Evolutionary conservation across 2,329 filamentous ascomycete genomes (phyloP), one percentile per base, ranked within the genome.

Genomic region (Aspergillus sp.): DNA sequence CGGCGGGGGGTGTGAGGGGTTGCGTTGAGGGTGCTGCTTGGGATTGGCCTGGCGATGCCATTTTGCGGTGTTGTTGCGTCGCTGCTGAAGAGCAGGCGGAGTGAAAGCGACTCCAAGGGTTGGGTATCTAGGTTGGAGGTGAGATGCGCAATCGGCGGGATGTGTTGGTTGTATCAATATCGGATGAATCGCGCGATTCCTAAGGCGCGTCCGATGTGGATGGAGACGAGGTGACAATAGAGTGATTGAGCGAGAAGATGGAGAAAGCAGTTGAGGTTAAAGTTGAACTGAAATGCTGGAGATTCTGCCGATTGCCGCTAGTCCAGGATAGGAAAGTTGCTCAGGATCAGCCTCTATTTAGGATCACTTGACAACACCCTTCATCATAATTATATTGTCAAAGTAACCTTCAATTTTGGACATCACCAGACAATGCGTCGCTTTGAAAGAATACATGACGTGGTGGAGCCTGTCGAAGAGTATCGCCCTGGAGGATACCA

Each of bases 1-100:
- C 77, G 46, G 76, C 76, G 5, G 77, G 77, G 39, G 77, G 77
- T 5, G 77, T 78, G 58, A 76, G 67, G 44, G 77, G 75, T 62
- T 76, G 76, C 6, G 69, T 70, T 23, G 70, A 64, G 43, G 58
- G 54, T 25, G 68, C 67, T 21, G 61, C 67, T 63, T 71, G 70
- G 21, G 64, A 64, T 62, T 70, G 70, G 50, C 59, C 65, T 63
- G 72, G 73, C 21, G 73, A 75, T 49, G 73, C 69, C 73, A 76
- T 75, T n/a, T 25, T 25, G 44, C 9, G 9, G 43, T n/a, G 43
- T 8, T 46, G 14, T 46, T 14, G 19, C 5, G 14, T 25, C 14
- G 17, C 17, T 19, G 19, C 17, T 43, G 6, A 21, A 43, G 14
- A 11, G 40, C 17, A 21, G 17, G 19, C n/a, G 23, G 23, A 31